Base-by-base conservation (phyloP, 1,284 basidiomycete species). In the Ustilago tritici region DNA sequence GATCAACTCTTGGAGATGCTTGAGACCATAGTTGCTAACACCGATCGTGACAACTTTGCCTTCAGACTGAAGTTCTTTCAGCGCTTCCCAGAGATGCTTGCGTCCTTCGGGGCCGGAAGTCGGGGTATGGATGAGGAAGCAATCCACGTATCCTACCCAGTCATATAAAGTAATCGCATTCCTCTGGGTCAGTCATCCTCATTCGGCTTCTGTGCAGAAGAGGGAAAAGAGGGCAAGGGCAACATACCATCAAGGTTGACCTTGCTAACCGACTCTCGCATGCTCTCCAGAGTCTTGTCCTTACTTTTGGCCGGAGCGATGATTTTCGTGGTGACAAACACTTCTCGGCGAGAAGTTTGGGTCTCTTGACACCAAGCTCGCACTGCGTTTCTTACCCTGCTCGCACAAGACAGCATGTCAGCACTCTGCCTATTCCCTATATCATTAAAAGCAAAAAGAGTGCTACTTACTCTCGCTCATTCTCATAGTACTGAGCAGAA, bases 271-370 rank as follows among this genome's bases (percentile, higher is more conserved):
- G 70, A 73, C 36, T 64, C 62, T 28, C 70, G 75, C 63, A 77
- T 19, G 36, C 50, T 55, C 11, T 36, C 58, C 41, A 77, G 66
- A 41, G 75, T 77, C 28, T 77, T 64, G 4, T 70, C 67, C 58
- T 63, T 52, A 28, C 53, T 66, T 28, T 60, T 40, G 41, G 7
- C 15, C 1, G 75, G 70, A 6, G 55, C 31, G 38, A 77, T 72
- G 53, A 77, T 73, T 61, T 77, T 77, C 64, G 75, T 77, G 34
- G 75, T 77, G 10, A 77, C 70, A 60, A 77, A 77, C 14, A 77
- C 70, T 19, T 73, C 61, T 6, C 66, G 32, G 5, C 75, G 65
- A 40, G 70, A 73, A 50, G 60, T 28, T 43, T 72, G 66, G 19
- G 63, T 67, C 41, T 77, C 67, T 36, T 35, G 38, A 54, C 70